These are phyloP conservation scores for Cyphellophora attinorum DNA, from an alignment of 2,329 filamentous ascomycete genomes.

Conservation along the genomic window DNA sequence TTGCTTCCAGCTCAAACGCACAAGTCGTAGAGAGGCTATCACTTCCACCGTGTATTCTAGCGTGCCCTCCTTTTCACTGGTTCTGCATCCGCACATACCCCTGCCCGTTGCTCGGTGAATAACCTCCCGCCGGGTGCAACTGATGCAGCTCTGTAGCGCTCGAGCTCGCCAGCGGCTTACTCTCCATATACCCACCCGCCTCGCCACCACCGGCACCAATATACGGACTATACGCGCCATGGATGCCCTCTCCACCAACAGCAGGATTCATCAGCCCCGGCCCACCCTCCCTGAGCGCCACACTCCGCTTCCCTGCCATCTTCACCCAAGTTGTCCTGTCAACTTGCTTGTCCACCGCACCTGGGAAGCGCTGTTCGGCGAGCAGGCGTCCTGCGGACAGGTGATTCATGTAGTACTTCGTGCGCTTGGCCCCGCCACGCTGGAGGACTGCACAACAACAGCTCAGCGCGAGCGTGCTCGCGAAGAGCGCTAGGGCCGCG, in stretches of 20 bases:
- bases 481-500: conserved; percentile 4
- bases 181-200: neutral
- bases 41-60: no score
- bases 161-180: neutral
- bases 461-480: neutral
- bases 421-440: neutral
- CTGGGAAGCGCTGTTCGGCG: neutral
- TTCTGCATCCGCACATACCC: neutral
- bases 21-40: no score
- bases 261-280: neutral
- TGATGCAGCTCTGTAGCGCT: neutral
- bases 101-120: neutral
- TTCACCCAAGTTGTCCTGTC: neutral
- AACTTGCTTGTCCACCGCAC: conserved; percentile 1
- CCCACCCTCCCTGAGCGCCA: neutral
- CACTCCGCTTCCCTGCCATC: neutral
- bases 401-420: neutral
- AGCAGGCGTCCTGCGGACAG: neutral
- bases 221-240: no score
- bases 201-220: neutral
- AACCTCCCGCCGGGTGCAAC: neutral
- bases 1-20: no score
- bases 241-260: neutral
- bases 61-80: no score
- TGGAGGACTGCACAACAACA: neutral